Evolutionary conservation across 2,329 filamentous ascomycete species (phyloP).

Genomic region (Cercospora sp.): DNA sequence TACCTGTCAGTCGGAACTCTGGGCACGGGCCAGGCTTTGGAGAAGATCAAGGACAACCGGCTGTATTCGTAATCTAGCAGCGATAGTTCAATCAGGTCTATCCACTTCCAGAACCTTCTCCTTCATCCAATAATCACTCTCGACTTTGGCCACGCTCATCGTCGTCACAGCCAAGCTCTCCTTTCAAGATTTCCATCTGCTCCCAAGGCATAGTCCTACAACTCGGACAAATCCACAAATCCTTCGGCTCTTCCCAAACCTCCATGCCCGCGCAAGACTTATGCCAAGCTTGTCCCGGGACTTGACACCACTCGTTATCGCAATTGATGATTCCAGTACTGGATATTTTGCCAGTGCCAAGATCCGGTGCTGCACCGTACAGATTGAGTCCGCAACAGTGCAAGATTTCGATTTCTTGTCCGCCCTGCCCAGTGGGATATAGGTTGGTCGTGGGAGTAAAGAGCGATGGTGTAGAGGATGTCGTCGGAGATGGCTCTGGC

Average conservation of each 20-base stretch:
- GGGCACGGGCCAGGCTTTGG: neutral
- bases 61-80: neutral
- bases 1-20: neutral
- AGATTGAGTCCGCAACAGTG: slow-evolving; percentile 2
- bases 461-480: neutral
- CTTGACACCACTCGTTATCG: slow-evolving; percentile 10
- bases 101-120: neutral
- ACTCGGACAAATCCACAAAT: slow-evolving; percentile 5
- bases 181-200: neutral
- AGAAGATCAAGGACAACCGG: neutral
- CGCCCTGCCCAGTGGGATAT: neutral
- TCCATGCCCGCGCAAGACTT: neutral
- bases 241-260: neutral
- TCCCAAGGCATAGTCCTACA: neutral
- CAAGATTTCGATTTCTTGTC: neutral
- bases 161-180: neutral
- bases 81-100: neutral
- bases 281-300: neutral
- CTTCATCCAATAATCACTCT: neutral
- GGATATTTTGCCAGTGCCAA: neutral
- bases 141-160: neutral
- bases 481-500: neutral
- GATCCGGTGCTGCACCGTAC: neutral
- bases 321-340: neutral
- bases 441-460: neutral